phyloP scores from a whole-genome alignment of 2,329 filamentous ascomycete genomes.

The Ophiostoma piceae region DNA sequence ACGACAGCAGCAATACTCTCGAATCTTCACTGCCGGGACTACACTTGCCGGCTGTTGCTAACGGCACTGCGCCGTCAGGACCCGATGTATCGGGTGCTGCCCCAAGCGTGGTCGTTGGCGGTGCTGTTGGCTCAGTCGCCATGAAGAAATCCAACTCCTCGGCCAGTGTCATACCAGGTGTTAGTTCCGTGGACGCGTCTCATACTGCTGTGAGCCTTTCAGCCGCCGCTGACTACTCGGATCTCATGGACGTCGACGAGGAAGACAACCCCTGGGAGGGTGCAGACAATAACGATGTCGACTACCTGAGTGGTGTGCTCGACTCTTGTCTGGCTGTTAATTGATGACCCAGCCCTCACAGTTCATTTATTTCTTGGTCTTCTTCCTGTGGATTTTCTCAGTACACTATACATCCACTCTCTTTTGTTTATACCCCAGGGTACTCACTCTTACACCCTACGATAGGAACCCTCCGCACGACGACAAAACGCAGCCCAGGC shows the following conservation, averaged over 20 bases:
- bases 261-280: conserved; percentile 60
- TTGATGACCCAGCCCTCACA: conserved; percentile 24
- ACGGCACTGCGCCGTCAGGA: conserved; percentile 12
- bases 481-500: neutral
- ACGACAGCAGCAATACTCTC: neutral
- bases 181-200: conserved; percentile 20
- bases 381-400: neutral
- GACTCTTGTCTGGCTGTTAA: conserved; percentile 51
- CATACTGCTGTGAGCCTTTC: conserved; percentile 30
- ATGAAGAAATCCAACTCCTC: conserved; percentile 20
- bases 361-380: neutral
- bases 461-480: neutral
- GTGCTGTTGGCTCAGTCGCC: conserved; percentile 7
- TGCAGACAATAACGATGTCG: conserved; percentile 47
- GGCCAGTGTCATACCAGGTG: neutral
- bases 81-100: neutral
- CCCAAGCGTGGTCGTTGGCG: neutral
- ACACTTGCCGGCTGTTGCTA: conserved; percentile 2
- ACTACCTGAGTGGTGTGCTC: conserved; percentile 51
- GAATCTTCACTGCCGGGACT: neutral
- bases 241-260: conserved; percentile 56
- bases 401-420: neutral
- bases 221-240: conserved; percentile 45
- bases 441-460: neutral
- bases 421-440: conserved; percentile 11